A percentile compares a stretch with the other conserved stretches of the same genome.
phyloP scores from a whole-genome alignment of 306 rosid species.

The Quercus suber region DNA sequence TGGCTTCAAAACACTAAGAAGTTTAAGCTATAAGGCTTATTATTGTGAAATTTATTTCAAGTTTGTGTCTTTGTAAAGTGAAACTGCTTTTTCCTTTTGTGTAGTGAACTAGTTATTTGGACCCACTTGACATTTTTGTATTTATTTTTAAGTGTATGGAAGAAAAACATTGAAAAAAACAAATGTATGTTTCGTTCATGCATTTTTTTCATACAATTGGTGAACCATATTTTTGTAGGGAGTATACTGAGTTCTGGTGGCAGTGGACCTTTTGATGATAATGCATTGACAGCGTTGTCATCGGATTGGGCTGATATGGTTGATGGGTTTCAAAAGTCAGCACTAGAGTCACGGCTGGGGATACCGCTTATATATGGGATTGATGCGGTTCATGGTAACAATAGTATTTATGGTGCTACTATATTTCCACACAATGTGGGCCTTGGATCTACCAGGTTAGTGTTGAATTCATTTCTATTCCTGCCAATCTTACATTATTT shows the following conservation, averaged over 20 bases:
- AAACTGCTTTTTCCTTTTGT: too few species aligned
- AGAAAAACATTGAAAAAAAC: too few species aligned
- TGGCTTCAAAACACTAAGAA: too few species aligned
- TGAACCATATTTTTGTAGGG: constrained; percentile 36
- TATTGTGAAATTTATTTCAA: too few species aligned
- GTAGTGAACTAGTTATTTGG: too few species aligned
- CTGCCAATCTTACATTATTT: background rate
- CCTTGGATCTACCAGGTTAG: constrained; percentile 85
- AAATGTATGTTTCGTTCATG: too few species aligned
- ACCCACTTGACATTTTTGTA: too few species aligned
- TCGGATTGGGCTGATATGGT: constrained; percentile 90
- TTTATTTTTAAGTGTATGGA: too few species aligned
- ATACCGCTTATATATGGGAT: constrained; percentile 75
- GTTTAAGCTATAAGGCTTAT: too few species aligned
- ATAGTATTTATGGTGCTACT: constrained; percentile 72
- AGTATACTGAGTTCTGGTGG: constrained; percentile 75
- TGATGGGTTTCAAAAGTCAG: constrained; percentile 60
- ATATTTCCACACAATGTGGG: constrained; percentile 82
- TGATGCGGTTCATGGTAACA: constrained; percentile 94
- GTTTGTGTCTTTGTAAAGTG: too few species aligned
- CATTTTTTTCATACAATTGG: constrained; percentile 3
- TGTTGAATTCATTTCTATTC: background rate
- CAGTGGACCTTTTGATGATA: constrained; percentile 67
- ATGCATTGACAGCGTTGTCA: constrained; percentile 39
- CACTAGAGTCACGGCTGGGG: constrained; percentile 65